Percentiles rank a stretch among this genome's conserved stretches.
Evolutionary conservation across 2,329 filamentous ascomycete species (phyloP).

Genomic region (Fusarium praegraminearum): DNA sequence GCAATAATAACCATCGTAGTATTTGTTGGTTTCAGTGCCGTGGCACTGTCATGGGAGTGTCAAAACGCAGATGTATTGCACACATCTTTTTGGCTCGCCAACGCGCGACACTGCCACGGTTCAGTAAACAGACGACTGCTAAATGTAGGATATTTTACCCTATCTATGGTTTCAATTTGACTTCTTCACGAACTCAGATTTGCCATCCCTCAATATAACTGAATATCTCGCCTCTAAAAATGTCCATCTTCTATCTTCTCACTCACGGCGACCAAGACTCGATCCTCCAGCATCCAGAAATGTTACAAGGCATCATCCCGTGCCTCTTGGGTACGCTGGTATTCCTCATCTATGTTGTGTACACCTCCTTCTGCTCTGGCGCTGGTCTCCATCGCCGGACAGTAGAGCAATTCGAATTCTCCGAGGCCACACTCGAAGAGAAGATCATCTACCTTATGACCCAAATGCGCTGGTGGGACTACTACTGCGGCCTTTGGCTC

Average conservation of each 20-base stretch:
- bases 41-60: background rate
- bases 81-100: background rate
- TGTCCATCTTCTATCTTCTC: background rate
- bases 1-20: background rate
- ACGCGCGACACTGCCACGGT: background rate
- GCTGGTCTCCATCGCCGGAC: background rate
- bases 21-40: background rate
- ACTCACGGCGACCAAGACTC: background rate
- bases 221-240: background rate
- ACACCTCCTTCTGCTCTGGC: background rate
- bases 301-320: background rate
- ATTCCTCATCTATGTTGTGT: background rate
- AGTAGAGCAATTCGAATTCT: background rate
- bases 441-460: background rate
- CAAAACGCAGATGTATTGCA: background rate
- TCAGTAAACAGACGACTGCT: background rate
- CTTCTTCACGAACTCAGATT: background rate
- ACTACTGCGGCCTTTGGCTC: background rate
- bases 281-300: background rate
- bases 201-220: background rate
- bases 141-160: too few relatives aligned
- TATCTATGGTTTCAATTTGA: background rate
- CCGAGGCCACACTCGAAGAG: background rate
- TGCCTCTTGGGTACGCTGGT: background rate
- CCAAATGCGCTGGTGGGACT: slow-evolving; percentile 1